Conservation (phyloP, 805 yeast species). For the Barnettozyma pratensis region DNA sequence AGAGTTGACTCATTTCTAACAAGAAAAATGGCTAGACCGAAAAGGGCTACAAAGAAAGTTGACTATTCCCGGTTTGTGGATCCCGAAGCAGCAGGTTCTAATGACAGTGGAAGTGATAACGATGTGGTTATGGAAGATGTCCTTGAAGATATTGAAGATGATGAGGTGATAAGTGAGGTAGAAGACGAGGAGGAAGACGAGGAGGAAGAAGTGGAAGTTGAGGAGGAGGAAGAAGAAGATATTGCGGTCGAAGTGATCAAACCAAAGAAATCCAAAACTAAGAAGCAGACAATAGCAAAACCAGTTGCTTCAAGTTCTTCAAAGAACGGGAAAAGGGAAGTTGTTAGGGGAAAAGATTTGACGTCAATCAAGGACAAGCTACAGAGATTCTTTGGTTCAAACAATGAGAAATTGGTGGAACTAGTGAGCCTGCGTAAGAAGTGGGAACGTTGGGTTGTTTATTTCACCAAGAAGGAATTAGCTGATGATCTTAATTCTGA, state of each 20-base stretch:
- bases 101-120: conserved; percentile 11
- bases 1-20: background rate
- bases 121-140: conserved; percentile 2
- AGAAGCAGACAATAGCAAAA: background rate
- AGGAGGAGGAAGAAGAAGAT: background rate
- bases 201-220: background rate
- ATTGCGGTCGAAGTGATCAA: background rate
- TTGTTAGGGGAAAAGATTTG: conserved; percentile 20
- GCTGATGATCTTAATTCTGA: conserved; percentile 11
- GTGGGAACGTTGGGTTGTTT: conserved; percentile 47
- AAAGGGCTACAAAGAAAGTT: conserved; percentile 5
- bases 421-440: conserved; percentile 40
- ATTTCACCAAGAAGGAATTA: conserved; percentile 31
- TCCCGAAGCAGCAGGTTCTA: conserved; percentile 3
- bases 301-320: background rate
- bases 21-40: conserved; percentile 3
- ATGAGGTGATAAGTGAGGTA: conserved; percentile 6
- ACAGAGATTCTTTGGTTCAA: conserved; percentile 44
- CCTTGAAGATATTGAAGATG: background rate
- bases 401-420: conserved; percentile 36
- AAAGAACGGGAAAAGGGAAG: conserved; percentile 9
- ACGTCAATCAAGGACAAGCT: conserved; percentile 39
- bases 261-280: background rate
- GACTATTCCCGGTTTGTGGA: conserved; percentile 10
- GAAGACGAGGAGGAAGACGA: conserved; percentile 7